A percentile compares a stretch with the other conserved stretches of the same genome.
Conservation (phyloP, 768 basidiomycete species). For the Cyclocybe aegerita region DNA sequence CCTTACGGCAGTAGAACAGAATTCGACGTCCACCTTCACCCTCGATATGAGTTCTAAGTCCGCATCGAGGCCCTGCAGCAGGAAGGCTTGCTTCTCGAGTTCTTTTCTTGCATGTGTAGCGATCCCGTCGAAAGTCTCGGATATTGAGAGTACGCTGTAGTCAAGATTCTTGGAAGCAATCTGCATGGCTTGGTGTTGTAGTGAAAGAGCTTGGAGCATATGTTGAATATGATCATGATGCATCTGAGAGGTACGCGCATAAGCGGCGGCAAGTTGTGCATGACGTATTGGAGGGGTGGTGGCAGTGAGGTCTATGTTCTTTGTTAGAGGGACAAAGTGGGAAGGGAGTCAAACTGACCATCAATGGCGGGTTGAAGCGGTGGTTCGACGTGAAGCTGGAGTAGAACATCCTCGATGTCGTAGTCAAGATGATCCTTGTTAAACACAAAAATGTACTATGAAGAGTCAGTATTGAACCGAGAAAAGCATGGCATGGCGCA, state of each 20-base stretch:
- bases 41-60: conserved; percentile 71
- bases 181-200: conserved; percentile 68
- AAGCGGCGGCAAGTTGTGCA: conserved; percentile 65
- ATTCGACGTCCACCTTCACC: conserved; percentile 72
- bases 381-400: conserved; percentile 59
- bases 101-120: conserved; percentile 56
- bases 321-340: conserved; percentile 1
- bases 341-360: conserved; percentile 38
- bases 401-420: conserved; percentile 63
- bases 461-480: background rate
- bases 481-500: conserved; percentile 25
- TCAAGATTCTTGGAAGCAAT: conserved; percentile 77
- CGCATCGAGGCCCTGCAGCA: conserved; percentile 64
- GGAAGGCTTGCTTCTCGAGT: conserved; percentile 60
- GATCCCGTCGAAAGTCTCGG: conserved; percentile 69
- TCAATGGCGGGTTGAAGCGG: conserved; percentile 70
- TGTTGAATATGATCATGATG: conserved; percentile 65
- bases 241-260: conserved; percentile 58
- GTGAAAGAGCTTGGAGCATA: conserved; percentile 50
- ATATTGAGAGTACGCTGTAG: conserved; percentile 66
- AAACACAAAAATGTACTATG: conserved; percentile 75
- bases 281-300: conserved; percentile 75
- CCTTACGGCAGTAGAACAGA: conserved; percentile 64
- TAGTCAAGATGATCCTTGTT: conserved; percentile 80
- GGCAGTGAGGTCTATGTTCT: conserved; percentile 49